Evolutionary conservation across 2,329 filamentous ascomycete genomes (phyloP).

Genomic region (Penicillium thymicola): DNA sequence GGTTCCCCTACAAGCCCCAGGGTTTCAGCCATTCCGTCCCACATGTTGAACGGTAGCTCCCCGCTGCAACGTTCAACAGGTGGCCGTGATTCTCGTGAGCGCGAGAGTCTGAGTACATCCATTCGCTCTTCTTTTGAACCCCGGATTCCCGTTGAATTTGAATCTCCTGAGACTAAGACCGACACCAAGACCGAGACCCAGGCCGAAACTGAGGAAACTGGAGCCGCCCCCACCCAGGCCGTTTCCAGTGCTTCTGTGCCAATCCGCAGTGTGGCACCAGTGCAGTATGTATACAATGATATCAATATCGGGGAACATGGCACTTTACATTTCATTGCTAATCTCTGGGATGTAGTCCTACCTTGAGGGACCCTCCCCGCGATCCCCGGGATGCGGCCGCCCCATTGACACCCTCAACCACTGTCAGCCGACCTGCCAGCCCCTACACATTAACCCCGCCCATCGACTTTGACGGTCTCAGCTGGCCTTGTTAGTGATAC

Average conservation of each 20-base stretch:
- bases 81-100: conserved; percentile 52
- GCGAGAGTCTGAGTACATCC: conserved; percentile 56
- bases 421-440: conserved; percentile 49
- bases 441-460: conserved; percentile 50
- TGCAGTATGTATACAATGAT: conserved; percentile 24
- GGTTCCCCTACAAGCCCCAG: conserved; percentile 44
- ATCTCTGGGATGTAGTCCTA: conserved; percentile 20
- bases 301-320: not conserved
- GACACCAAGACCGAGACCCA: conserved; percentile 15
- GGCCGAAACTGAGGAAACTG: conserved; percentile 15
- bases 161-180: conserved; percentile 16
- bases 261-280: conserved; percentile 16
- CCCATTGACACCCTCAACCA: conserved; percentile 51
- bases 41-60: conserved; percentile 55
- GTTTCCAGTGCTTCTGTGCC: conserved; percentile 13
- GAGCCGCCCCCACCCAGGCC: conserved; percentile 8
- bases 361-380: conserved; percentile 49
- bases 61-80: conserved; percentile 48
- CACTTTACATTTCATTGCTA: not conserved
- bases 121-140: conserved; percentile 57
- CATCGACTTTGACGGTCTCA: conserved; percentile 52
- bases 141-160: conserved; percentile 32
- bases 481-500: conserved; percentile 49
- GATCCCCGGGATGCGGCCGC: conserved; percentile 52
- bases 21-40: conserved; percentile 54